These are phyloP conservation scores for Leishmania major DNA, from an alignment of 208 protist genomes.

Conservation along the genomic window DNA sequence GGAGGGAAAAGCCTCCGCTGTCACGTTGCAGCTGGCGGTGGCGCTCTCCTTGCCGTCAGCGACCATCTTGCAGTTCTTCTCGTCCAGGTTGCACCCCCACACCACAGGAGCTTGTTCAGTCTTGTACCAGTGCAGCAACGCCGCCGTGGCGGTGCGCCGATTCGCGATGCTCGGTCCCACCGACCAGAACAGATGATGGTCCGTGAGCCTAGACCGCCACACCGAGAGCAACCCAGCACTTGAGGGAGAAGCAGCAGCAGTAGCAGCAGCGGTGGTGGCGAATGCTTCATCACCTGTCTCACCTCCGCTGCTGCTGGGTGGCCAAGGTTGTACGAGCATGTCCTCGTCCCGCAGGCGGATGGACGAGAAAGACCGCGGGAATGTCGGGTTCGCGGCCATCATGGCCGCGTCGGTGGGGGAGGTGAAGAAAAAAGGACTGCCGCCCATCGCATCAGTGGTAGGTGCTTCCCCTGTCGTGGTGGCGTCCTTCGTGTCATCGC, in stretches of 20 bases:
- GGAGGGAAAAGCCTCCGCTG: not conserved
- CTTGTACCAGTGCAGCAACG: slow-evolving; percentile 31
- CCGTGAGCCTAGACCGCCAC: slow-evolving; percentile 10
- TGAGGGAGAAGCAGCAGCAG: not conserved
- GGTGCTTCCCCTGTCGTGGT: not conserved
- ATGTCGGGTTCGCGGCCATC: too few species aligned
- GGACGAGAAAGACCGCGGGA: slow-evolving; percentile 11
- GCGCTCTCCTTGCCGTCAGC: not conserved
- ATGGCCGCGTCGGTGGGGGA: not conserved
- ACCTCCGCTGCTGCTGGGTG: slow-evolving; percentile 7
- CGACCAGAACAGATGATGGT: slow-evolving; percentile 39
- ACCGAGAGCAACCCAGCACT: slow-evolving; percentile 6
- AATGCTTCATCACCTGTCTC: not conserved
- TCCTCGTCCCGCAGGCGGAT: slow-evolving; percentile 43
- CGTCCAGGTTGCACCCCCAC: slow-evolving; percentile 27
- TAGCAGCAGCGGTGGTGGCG: not conserved
- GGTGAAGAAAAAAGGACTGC: not conserved
- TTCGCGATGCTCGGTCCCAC: slow-evolving; percentile 26
- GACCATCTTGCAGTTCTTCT: slow-evolving; percentile 11
- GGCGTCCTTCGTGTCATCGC: not conserved
- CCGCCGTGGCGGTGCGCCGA: slow-evolving; percentile 34
- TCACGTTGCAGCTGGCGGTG: not conserved
- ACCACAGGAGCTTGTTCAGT: slow-evolving; percentile 1
- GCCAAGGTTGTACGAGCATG: slow-evolving; percentile 54
- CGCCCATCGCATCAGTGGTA: not conserved